Evolutionary conservation across 2,329 filamentous ascomycete genomes (phyloP), one percentile per base, ranked within the genome.

Genomic region (Diaporthe aspalathi): DNA sequence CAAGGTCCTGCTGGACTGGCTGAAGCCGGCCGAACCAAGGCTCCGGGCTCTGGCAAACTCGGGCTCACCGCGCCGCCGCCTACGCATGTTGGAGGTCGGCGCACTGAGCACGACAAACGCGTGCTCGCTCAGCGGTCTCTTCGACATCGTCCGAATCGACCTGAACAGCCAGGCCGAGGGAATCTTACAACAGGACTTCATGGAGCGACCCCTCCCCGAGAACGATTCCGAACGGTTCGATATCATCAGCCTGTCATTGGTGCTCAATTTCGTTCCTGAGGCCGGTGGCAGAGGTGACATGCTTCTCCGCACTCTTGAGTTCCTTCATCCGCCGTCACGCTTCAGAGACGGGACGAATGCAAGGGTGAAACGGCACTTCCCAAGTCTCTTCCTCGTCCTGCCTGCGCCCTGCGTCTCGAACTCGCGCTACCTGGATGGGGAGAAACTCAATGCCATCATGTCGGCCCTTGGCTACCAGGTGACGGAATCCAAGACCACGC

Each of bases 231-330:
- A 94, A 50, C 85, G 84, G 27, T 98, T 98, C 79, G 94, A 99
- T 79, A 89, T 98, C 66, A 92, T 99, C 77, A 97, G 94, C 63
- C 85, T 99, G 29, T 97, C 94, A 11, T 84, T 99, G 67, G 96
- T 99, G 6, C 86, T 99, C 74, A 99, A 99, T 81, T 99, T 94
- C 78, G 95, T 98, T 3, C 93, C 95, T 0, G 91, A 95, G 75
- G 88, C 94, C 3, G 82, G 83, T 40, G 88, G 86, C 5, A 88
- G 95, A 76, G 96, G 96, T 2, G 89, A 93, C 71, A 99, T 99
- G 96, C 87, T 99, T 67, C 85, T 88, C 67, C 89, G 93, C 50
- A 94, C 92, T 43, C 85, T 92, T 17, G 82, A 88, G 24, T 97
- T 97, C 78, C 83, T 97, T 54, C 88, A 82, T 54, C 75, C 77